Base-by-base conservation (phyloP, 768 basidiomycete genomes). In the Leucocoprinus leucothites region DNA sequence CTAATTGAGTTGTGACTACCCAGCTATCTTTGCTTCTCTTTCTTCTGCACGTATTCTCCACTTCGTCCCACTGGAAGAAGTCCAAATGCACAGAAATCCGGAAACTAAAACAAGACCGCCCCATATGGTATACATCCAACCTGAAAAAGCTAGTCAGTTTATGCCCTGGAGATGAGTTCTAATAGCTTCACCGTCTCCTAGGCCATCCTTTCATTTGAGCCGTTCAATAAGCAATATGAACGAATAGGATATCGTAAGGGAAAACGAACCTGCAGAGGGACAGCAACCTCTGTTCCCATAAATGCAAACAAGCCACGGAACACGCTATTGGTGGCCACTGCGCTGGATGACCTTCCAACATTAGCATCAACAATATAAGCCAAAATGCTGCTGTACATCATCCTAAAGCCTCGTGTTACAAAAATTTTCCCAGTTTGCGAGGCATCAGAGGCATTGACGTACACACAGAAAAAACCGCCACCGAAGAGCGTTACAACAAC, bases 391-490 rank as follows among this genome's bases (percentile, higher is more conserved):
- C 60, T 51, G 36, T 63, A 63, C 24, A 54, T 54, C 45, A 54
- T 54, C 6, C 53, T 54, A 25, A 9, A 48, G 26, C 1, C 18
- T 9, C 22, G 25, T 14, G 16, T 46, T n/a, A n/a, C 31, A 31
- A 11, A 26, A 16, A 11, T 46, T 1, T 26, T 7, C 9, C 22
- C n/a, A 24, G 11, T n/a, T 3, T 5, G 16, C 4, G n/a, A 11
- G 24, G 28, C 3, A 2, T 9, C n/a, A 46, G 26, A 19, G 2
- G n/a, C n/a, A n/a, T 25, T 26, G 13, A 67, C 84, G 63, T 59
- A 91, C 89, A 89, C 85, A 9, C 82, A 78, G 58, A 85, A 81
- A 64, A 91, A 86, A 14, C 91, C 93, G 16, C 79, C 74, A 40
- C 85, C 64, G 69, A 93, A 89, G 9, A 94, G 74, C 65, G 82